Conservation (phyloP, 1,284 basidiomycete genomes). For the Ustilago bromivora region DNA sequence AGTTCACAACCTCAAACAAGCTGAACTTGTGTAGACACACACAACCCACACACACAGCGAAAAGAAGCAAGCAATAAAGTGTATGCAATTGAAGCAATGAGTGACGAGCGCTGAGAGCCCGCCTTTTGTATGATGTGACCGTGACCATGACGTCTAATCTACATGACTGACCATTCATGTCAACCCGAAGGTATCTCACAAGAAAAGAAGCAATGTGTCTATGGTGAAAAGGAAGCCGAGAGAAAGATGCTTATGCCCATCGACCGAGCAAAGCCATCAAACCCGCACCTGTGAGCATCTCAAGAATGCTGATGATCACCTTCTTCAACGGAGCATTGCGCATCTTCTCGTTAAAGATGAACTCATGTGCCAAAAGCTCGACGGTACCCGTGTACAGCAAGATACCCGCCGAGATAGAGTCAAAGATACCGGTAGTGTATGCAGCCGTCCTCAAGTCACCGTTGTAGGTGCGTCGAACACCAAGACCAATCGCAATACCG, state of each 20-base stretch:
- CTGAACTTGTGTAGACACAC: slow-evolving; percentile 3
- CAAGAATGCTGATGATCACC: slow-evolving; percentile 62
- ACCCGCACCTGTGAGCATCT: slow-evolving; percentile 70
- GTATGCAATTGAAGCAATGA: not conserved
- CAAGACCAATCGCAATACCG: slow-evolving; percentile 68
- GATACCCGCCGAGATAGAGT: slow-evolving; percentile 66
- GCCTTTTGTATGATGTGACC: slow-evolving; percentile 13
- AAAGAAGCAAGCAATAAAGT: not conserved
- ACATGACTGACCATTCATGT: not conserved
- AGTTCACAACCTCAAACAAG: slow-evolving; percentile 1
- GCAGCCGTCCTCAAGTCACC: slow-evolving; percentile 62
- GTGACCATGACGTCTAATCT: slow-evolving; percentile 14
- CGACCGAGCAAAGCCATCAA: slow-evolving; percentile 71
- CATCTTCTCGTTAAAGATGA: slow-evolving; percentile 70
- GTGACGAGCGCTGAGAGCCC: not conserved
- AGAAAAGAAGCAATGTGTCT: not conserved
- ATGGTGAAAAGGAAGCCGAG: not conserved
- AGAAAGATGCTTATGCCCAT: slow-evolving; percentile 59
- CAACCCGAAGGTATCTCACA: not conserved
- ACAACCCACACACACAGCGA: not conserved
- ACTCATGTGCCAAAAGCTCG: slow-evolving; percentile 68
- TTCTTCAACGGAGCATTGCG: slow-evolving; percentile 66
- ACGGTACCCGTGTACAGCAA: slow-evolving; percentile 69
- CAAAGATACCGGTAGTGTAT: slow-evolving; percentile 67
- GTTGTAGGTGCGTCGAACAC: slow-evolving; percentile 65